phyloP scores from a whole-genome alignment of 768 basidiomycete species.

The Leccinum disarticulatum region DNA sequence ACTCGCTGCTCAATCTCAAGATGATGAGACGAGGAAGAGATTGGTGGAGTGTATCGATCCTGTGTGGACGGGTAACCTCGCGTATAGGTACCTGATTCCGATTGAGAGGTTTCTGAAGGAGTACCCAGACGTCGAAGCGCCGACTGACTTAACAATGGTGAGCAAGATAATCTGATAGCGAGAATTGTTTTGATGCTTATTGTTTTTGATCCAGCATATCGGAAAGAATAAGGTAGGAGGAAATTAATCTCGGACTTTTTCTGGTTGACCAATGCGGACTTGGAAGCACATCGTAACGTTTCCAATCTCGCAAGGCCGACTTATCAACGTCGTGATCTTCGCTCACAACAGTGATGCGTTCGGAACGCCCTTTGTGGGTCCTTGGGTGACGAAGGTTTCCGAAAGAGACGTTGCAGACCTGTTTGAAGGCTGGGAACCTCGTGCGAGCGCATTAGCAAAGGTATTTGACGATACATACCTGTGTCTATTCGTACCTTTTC shows the following conservation, averaged over 20 bases:
- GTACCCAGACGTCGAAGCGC: constrained; percentile 31
- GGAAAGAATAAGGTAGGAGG: constrained; percentile 21
- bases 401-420: constrained; percentile 32
- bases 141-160: constrained; percentile 27
- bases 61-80: constrained; percentile 40
- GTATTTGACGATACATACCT: neutral
- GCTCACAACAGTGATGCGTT: constrained; percentile 27
- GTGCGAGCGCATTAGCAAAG: constrained; percentile 10
- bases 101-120: constrained; percentile 29
- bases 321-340: constrained; percentile 39
- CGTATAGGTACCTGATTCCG: constrained; percentile 39
- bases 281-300: constrained; percentile 41
- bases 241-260: neutral
- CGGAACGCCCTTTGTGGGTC: constrained; percentile 33
- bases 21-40: constrained; percentile 7
- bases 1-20: constrained; percentile 8
- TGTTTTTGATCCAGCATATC: constrained; percentile 21
- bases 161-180: neutral
- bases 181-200: constrained; percentile 2
- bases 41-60: constrained; percentile 32
- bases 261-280: neutral
- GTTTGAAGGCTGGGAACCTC: constrained; percentile 29
- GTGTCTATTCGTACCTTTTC: neutral
- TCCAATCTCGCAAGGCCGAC: constrained; percentile 38
- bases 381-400: constrained; percentile 29